These are phyloP conservation scores for Stephania yunnanensis DNA, from an alignment of 164 flowering plant species.

Conservation along the genomic window DNA sequence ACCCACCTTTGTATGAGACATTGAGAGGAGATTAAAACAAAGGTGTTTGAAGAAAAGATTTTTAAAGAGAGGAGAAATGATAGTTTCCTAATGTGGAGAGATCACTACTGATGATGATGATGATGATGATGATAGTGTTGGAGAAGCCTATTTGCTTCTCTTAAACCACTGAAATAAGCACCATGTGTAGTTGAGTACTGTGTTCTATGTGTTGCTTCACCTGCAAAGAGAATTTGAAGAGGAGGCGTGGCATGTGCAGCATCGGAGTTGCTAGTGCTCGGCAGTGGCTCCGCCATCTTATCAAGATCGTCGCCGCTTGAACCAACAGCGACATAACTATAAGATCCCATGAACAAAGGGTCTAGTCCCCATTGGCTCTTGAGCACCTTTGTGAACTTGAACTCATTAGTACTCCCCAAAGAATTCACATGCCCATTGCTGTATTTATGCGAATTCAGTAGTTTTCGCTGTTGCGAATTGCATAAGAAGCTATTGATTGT, in stretches of 20 bases:
- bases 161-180: conserved; percentile 91
- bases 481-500: conserved; percentile 45
- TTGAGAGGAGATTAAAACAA: conserved; percentile 8
- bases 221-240: conserved; percentile 93
- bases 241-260: conserved; percentile 18
- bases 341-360: conserved; percentile 94
- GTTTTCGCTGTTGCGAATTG: not conserved
- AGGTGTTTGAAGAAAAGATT: conserved; percentile 7
- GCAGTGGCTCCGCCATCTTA: conserved; percentile 82
- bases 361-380: conserved; percentile 88
- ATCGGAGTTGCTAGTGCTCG: conserved; percentile 18
- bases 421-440: conserved; percentile 33
- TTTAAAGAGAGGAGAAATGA: not conserved
- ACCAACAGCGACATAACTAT: conserved; percentile 86
- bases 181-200: conserved; percentile 99
- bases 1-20: conserved; percentile 15
- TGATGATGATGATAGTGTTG: conserved; percentile 55
- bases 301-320: conserved; percentile 87
- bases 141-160: conserved; percentile 96
- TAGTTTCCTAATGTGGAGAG: conserved; percentile 12
- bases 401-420: conserved; percentile 7
- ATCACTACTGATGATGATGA: conserved; percentile 16
- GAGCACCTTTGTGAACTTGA: conserved; percentile 40
- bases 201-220: conserved; percentile 97
- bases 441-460: conserved; percentile 14